phyloP scores from a whole-genome alignment of 768 basidiomycete species.

The Boletus patriciae region DNA sequence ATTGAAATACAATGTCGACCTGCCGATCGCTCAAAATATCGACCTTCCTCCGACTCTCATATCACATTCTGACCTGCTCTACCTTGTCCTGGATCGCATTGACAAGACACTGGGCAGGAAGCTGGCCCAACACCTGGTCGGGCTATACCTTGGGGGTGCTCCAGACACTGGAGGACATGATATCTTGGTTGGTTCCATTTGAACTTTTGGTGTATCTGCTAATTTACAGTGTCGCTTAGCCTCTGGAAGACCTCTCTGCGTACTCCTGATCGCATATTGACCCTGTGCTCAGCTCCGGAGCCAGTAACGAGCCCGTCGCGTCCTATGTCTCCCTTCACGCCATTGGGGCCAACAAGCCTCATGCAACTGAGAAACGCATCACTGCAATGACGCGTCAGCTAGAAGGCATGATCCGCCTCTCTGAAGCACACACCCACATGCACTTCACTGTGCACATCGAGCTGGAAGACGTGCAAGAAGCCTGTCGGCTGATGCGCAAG shows the following conservation, averaged over 20 bases:
- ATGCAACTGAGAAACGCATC: conserved; percentile 87
- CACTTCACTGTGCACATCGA: conserved; percentile 87
- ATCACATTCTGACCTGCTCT: conserved; percentile 95
- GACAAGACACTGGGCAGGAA: conserved; percentile 85
- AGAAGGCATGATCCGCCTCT: conserved; percentile 94
- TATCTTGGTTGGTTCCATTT: conserved; percentile 60
- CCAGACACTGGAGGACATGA: conserved; percentile 62
- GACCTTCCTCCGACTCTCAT: conserved; percentile 97
- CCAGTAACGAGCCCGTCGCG: conserved; percentile 77
- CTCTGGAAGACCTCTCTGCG: conserved; percentile 84
- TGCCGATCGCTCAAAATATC: conserved; percentile 94
- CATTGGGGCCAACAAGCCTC: conserved; percentile 81
- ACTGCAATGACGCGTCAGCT: conserved; percentile 98
- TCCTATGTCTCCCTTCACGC: conserved; percentile 95
- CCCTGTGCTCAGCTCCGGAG: conserved; percentile 83
- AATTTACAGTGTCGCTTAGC: conserved; percentile 48
- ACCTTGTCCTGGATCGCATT: conserved; percentile 92
- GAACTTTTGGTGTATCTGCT: not conserved
- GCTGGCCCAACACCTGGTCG: conserved; percentile 90
- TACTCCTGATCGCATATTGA: conserved; percentile 86
- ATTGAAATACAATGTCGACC: conserved; percentile 88
- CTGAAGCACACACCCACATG: conserved; percentile 97
- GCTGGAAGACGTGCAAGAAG: conserved; percentile 83
- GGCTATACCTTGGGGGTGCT: conserved; percentile 88
- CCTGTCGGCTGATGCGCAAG: conserved; percentile 92